Conservation (phyloP, 1,284 basidiomycete species). For the Singerocomus rubriflavus region DNA sequence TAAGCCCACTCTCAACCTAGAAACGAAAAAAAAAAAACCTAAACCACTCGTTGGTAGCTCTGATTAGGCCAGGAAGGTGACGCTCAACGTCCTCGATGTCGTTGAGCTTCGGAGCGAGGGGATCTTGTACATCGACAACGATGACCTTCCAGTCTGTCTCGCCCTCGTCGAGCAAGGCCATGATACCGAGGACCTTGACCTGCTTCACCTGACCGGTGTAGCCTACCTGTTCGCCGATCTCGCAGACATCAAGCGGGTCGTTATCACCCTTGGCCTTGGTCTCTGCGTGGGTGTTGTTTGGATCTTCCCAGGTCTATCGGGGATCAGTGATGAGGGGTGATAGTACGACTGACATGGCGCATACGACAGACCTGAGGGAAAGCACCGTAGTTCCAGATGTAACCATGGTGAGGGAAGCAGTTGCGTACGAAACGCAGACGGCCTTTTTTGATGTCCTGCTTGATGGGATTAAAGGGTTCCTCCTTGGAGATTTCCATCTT, state of each 20-base stretch:
- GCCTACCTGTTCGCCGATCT: constrained; percentile 99
- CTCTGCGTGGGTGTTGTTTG: constrained; percentile 83
- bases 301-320: constrained; percentile 96
- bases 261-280: constrained; percentile 99
- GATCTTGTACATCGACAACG: constrained; percentile 96
- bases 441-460: constrained; percentile 97
- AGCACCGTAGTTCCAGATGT: constrained; percentile 98
- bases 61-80: constrained; percentile 94
- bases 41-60: constrained; percentile 98
- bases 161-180: constrained; percentile 97
- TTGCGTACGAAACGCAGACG: constrained; percentile 97
- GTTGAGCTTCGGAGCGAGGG: constrained; percentile 94
- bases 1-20: background rate
- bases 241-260: constrained; percentile 99
- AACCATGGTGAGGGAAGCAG: constrained; percentile 99
- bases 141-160: constrained; percentile 99
- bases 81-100: constrained; percentile 99
- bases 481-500: constrained; percentile 99
- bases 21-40: constrained; percentile 39
- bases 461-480: constrained; percentile 98
- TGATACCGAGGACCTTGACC: constrained; percentile 99
- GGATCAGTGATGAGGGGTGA: background rate
- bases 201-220: constrained; percentile 99
- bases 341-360: constrained; percentile 4
- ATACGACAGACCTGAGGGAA: constrained; percentile 78